phyloP scores from a whole-genome alignment of 176 grass and related monocot species.

The Musa itinerans region DNA sequence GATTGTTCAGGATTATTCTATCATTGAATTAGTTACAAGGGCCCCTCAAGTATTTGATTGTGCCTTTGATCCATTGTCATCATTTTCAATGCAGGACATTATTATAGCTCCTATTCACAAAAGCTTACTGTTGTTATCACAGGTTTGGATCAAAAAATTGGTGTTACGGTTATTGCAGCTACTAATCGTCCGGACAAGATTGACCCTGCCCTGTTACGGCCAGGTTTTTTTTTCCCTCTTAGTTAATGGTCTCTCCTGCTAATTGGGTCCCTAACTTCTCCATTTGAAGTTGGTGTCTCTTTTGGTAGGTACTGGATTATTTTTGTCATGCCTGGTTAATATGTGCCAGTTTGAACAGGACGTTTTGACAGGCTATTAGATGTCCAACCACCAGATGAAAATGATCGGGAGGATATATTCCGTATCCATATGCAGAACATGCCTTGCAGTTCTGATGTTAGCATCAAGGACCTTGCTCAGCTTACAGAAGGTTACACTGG shows the following conservation, averaged over 20 bases:
- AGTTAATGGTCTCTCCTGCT: not conserved
- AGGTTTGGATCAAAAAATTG: constrained; percentile 70
- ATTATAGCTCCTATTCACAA: not conserved
- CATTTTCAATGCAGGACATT: not conserved
- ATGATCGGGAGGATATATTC: constrained; percentile 71
- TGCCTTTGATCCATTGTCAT: not conserved
- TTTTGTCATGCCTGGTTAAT: not conserved
- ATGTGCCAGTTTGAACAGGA: constrained; percentile 31
- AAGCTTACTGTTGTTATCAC: constrained; percentile 17
- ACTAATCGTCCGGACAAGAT: constrained; percentile 98
- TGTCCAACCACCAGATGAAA: constrained; percentile 73
- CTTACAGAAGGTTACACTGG: constrained; percentile 87
- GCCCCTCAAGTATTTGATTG: not conserved
- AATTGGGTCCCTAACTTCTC: not conserved
- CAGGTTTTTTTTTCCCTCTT: constrained; percentile 34
- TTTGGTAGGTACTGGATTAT: not conserved
- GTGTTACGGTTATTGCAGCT: constrained; percentile 81
- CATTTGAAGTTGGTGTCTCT: constrained; percentile 4
- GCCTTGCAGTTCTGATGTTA: constrained; percentile 49
- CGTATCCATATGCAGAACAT: constrained; percentile 53
- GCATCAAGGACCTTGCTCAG: constrained; percentile 57
- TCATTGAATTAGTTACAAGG: too few relatives aligned
- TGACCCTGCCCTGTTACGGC: constrained; percentile 75
- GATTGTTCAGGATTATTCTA: too few relatives aligned
- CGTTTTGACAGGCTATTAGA: constrained; percentile 84